A percentile compares a stretch with the other conserved stretches of the same genome.
These are phyloP conservation scores for Aphanomyces euteiches DNA, from an alignment of 352 stramenopile species.

Conservation along the genomic window DNA sequence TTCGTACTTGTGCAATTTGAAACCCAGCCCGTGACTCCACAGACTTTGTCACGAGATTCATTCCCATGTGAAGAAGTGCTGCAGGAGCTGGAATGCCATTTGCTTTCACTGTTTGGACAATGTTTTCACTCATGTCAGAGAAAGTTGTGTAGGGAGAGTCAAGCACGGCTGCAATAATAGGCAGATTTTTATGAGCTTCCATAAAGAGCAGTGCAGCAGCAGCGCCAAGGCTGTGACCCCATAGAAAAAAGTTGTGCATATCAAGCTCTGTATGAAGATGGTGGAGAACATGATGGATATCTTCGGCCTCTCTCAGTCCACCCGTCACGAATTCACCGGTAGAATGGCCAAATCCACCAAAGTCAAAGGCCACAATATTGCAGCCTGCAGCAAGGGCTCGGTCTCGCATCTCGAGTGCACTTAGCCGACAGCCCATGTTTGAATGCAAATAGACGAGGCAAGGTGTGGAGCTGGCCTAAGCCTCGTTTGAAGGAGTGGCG, in stretches of 20 bases:
- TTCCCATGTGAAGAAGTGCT: slow-evolving; percentile 57
- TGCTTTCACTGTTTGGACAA: slow-evolving; percentile 54
- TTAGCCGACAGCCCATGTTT: slow-evolving; percentile 69
- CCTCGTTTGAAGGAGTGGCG: background rate
- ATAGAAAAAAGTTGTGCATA: slow-evolving; percentile 60
- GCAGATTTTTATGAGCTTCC: slow-evolving; percentile 43
- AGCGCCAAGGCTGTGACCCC: slow-evolving; percentile 76
- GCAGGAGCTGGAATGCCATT: slow-evolving; percentile 68
- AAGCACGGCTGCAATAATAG: slow-evolving; percentile 58
- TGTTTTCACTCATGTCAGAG: slow-evolving; percentile 55
- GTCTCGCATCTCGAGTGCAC: slow-evolving; percentile 58
- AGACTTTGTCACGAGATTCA: slow-evolving; percentile 59
- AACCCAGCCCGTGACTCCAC: slow-evolving; percentile 68
- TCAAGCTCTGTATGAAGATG: slow-evolving; percentile 43
- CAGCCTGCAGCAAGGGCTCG: slow-evolving; percentile 54
- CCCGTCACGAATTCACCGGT: slow-evolving; percentile 80
- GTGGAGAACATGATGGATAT: slow-evolving; percentile 63
- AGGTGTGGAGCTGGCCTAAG: slow-evolving; percentile 22
- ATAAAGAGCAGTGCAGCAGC: slow-evolving; percentile 71
- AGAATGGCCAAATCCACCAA: slow-evolving; percentile 64
- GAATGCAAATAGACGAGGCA: slow-evolving; percentile 77
- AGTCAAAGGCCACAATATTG: slow-evolving; percentile 78
- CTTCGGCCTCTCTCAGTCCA: slow-evolving; percentile 69
- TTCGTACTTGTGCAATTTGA: slow-evolving; percentile 53
- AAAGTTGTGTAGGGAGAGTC: slow-evolving; percentile 70